Conservation (phyloP, 2,329 filamentous ascomycete genomes). For the Lojkania enalia region DNA sequence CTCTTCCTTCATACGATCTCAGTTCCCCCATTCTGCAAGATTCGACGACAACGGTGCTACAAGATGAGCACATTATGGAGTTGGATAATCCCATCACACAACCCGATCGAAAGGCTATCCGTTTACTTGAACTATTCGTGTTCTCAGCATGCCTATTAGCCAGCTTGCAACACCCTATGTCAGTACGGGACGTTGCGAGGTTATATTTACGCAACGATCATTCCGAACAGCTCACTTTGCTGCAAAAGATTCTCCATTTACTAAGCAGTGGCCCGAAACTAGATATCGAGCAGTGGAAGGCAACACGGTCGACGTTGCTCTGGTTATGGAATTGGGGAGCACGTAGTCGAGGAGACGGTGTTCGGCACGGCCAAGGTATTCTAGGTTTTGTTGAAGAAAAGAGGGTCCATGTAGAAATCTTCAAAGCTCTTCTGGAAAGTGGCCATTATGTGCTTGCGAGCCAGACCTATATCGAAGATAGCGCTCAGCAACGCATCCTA, state of each 20-base stretch:
- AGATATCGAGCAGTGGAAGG: conserved; percentile 58
- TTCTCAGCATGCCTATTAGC: conserved; percentile 52
- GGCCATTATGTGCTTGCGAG: conserved; percentile 65
- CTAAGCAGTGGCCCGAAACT: conserved; percentile 58
- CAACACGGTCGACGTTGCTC: conserved; percentile 64
- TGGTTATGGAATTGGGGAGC: conserved; percentile 76
- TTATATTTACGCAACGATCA: conserved; percentile 66
- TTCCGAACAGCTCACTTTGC: conserved; percentile 65
- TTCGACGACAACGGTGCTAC: conserved; percentile 38
- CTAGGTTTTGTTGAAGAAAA: conserved; percentile 62
- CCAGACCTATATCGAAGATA: conserved; percentile 62
- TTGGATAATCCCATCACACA: conserved; percentile 67
- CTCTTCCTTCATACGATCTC: conserved; percentile 48
- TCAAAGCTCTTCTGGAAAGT: conserved; percentile 67
- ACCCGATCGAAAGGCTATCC: conserved; percentile 59
- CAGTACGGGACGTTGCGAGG: conserved; percentile 55
- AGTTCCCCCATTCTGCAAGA: conserved; percentile 39
- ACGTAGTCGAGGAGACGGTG: conserved; percentile 44
- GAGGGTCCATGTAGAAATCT: conserved; percentile 69
- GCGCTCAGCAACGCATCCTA: conserved; percentile 55
- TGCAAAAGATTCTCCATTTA: conserved; percentile 61
- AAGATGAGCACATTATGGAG: conserved; percentile 56
- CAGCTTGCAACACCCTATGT: conserved; percentile 46
- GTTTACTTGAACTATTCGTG: conserved; percentile 65
- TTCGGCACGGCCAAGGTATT: conserved; percentile 52